Base-by-base conservation (phyloP, 1,284 basidiomycete genomes). In the Trichosporon ovoides region DNA sequence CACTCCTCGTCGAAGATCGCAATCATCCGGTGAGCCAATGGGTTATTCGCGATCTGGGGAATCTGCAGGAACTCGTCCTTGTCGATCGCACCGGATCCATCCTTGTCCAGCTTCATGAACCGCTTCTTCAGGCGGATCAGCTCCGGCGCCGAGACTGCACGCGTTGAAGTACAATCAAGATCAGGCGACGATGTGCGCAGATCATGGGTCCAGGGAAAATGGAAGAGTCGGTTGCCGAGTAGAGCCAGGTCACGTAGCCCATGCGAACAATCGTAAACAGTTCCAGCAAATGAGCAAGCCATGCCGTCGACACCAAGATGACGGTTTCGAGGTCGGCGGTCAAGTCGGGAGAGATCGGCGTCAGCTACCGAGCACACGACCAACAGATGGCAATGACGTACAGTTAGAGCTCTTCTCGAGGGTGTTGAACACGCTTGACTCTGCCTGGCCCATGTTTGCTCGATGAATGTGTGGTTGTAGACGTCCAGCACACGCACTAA, bases 1-100 rank as follows among this genome's bases (percentile, higher is more conserved):
- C 68, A 96, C 93, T 98, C 94, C 79, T 97, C 92, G 72, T 99
- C 95, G 73, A 99, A 98, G 72, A 99, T 98, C 54, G 94, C 94
- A 71, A 99, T 99, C 89, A 99, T 91, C 54, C 95, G 85, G 56
- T 90, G 91, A 49, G 96, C 93, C 51, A 98, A 81, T 0, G 95
- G 96, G 78, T 98, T 98, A 66, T 92, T 95, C 33, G 95, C 95
- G 72, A 98, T 98, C 78, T 96, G 92, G 0, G 96, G 95, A 81
- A 98, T 96, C 81, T 95, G 93, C 55, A 98, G 81, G 78, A 99
- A 98, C 79, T 99, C 95, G 71, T 98, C 94, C 58, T 91, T 89
- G 82, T 98, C 95, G 76, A 99, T 96, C 20, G 92, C 93, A 58
- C 96, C 95, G 18, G 91, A 95, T 36, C 93, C 92, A 78, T 98